These are phyloP conservation scores for Macrophomina tecta DNA, from an alignment of 2,329 filamentous ascomycete species.

Conservation along the genomic window DNA sequence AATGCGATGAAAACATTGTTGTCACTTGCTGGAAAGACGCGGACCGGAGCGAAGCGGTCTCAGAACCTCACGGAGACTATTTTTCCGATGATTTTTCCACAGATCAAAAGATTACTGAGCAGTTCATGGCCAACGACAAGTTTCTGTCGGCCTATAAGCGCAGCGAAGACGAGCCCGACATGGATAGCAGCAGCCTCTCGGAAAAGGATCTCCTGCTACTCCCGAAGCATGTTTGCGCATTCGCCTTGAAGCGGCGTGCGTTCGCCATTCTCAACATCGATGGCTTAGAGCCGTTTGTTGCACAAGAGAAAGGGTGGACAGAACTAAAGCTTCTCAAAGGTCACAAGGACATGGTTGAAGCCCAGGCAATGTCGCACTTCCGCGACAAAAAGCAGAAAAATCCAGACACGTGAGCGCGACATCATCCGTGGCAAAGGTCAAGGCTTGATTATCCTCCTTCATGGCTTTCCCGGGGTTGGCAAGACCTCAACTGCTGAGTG, in stretches of 20 bases:
- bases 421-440: background rate
- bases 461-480: slow-evolving; percentile 19
- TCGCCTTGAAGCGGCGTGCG: slow-evolving; percentile 36
- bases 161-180: background rate
- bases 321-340: slow-evolving; percentile 33
- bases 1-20: background rate
- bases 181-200: slow-evolving; percentile 10
- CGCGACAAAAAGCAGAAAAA: slow-evolving; percentile 34
- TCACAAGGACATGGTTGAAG: slow-evolving; percentile 35
- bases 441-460: slow-evolving; percentile 13
- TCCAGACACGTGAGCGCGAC: slow-evolving; percentile 36
- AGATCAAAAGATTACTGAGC: background rate
- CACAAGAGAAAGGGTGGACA: background rate
- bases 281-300: slow-evolving; percentile 24
- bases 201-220: slow-evolving; percentile 31
- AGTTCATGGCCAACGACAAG: background rate
- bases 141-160: background rate
- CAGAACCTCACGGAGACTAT: background rate
- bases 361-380: slow-evolving; percentile 32
- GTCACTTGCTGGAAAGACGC: background rate
- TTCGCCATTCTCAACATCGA: slow-evolving; percentile 32
- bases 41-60: background rate
- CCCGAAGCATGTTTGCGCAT: slow-evolving; percentile 33
- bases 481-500: slow-evolving; percentile 16
- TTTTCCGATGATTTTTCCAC: background rate